These are phyloP conservation scores for Nicotiana noctiflora DNA, from an alignment of 257 asterid genomes.

Conservation along the genomic window DNA sequence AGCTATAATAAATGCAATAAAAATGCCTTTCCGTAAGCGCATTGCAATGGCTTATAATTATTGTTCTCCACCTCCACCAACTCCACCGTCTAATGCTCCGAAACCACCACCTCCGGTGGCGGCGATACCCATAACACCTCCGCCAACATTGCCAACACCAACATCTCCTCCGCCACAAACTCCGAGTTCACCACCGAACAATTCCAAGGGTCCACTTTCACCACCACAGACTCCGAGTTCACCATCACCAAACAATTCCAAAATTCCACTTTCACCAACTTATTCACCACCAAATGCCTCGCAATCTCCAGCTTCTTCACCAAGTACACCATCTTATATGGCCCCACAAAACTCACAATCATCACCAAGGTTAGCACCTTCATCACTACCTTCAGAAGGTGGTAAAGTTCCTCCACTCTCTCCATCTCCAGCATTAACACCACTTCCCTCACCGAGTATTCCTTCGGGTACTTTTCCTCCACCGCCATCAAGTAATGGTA, in stretches of 20 bases:
- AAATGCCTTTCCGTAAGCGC: background rate
- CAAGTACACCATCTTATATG: background rate
- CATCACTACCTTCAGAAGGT: background rate
- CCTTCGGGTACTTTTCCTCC: background rate
- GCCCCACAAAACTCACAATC: background rate
- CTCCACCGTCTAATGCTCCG: background rate
- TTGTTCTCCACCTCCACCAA: background rate
- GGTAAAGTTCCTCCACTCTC: background rate
- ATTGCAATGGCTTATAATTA: background rate
- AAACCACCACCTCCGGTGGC: background rate
- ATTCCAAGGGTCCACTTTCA: background rate
- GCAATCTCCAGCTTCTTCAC: background rate
- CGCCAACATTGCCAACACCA: background rate
- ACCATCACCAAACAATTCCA: background rate
- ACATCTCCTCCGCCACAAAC: background rate
- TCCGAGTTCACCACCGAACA: background rate
- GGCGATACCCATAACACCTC: background rate
- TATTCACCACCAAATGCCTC: background rate
- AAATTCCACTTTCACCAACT: background rate
- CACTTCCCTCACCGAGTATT: background rate
- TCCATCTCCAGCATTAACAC: conserved; percentile 1
- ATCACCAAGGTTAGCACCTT: background rate
- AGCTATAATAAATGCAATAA: background rate
- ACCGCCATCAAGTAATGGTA: background rate
- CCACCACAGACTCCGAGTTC: background rate